Base-by-base conservation (phyloP, 139 green algal genomes). In the Axilococcus clingmanii region DNA sequence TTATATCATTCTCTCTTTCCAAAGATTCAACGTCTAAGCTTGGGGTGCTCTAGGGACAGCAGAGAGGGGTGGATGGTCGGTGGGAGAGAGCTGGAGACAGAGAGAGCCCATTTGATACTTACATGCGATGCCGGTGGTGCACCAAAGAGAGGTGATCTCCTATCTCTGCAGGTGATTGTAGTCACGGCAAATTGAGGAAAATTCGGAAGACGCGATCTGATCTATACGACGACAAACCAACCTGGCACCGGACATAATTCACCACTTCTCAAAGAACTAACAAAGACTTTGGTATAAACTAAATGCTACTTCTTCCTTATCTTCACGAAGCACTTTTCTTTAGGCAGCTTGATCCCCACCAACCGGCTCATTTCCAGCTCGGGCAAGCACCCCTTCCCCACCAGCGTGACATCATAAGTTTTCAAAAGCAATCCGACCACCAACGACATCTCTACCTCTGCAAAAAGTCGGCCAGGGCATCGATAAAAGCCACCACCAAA, bases 401-500 rank as follows among this genome's bases (percentile, higher is more conserved):
- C 33, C 55, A 70, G 41, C 41, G 48, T 32, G 29, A 47, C 49
- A 6, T 61, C 32, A 23, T 42, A 65, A n/a, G 35, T 31, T 9
- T 55, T 32, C 33, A 89, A 59, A 12, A 83, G 23, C 5, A 85
- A 57, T 29, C 69, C 64, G 5, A 73, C 37, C 23, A 83, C 9
- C 17, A 88, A 63, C 0, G 54, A 67, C 4, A 90, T 28, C 63
- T 90, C 79, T 41, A 76, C 65, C 46, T 90, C 79, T 12, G 79
- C 81, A 59, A 90, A 82, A 43, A 69, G 80, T 12, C 77, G 55
- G 2, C 81, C 79, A 5, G 79, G 81, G 51, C 79, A 89, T 49
- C 78, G 74, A 67, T 56, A 49, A 22, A 52, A 55, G 32, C 71
- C 74, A 11, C 71, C 74, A 11, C 74, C 74, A 58, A 81, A 82